Conservation (phyloP, 495 filamentous ascomycete species). For the Aspergillus avenaceus region DNA sequence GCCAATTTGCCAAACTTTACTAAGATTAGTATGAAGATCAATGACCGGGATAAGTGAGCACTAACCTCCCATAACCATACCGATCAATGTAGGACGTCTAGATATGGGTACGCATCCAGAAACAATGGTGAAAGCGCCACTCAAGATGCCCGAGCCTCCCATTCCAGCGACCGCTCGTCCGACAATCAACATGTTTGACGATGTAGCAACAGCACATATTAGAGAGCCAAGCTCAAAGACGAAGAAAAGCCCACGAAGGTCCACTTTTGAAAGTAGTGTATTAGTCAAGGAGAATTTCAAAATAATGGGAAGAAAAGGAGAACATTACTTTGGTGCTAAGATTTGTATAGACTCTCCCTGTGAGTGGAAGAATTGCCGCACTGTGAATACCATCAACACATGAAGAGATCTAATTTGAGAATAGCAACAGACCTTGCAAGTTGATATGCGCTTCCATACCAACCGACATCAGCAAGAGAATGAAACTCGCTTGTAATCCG, state of each 20-base stretch:
- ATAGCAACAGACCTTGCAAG: too few species aligned
- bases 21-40: background rate
- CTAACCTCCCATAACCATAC: too few species aligned
- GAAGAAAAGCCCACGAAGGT: conserved; percentile 62
- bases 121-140: conserved; percentile 3
- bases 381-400: too few species aligned
- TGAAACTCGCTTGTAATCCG: too few species aligned
- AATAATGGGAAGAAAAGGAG: background rate
- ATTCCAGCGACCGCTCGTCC: conserved; percentile 74
- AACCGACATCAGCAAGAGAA: too few species aligned
- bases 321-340: conserved; percentile 1
- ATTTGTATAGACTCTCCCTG: conserved; percentile 7
- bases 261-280: background rate
- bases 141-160: conserved; percentile 40
- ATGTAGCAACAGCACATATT: conserved; percentile 68
- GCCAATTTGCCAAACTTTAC: conserved; percentile 3
- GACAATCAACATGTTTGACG: conserved; percentile 63
- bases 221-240: conserved; percentile 51
- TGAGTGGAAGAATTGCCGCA: background rate
- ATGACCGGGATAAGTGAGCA: too few species aligned
- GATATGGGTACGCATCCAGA: background rate
- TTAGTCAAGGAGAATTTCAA: background rate
- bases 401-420: too few species aligned
- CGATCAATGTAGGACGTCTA: conserved; percentile 4
- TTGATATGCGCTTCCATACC: too few species aligned